These are phyloP conservation scores for Letharia columbiana DNA, from an alignment of 495 filamentous ascomycete genomes.

Conservation along the genomic window DNA sequence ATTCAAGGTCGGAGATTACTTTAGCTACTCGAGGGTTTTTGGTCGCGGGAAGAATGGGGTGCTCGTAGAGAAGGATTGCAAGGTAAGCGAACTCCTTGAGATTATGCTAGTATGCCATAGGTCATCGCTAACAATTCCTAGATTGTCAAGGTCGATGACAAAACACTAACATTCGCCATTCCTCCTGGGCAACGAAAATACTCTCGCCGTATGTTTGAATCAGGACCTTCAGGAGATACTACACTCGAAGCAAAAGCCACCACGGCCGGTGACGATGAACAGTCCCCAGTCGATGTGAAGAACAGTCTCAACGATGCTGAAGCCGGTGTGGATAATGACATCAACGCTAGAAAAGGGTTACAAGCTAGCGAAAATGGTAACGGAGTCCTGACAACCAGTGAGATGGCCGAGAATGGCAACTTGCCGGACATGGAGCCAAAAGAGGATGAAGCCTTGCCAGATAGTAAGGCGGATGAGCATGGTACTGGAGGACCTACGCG, in stretches of 20 bases:
- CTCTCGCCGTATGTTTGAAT: conserved; percentile 23
- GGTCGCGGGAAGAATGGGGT: conserved; percentile 26
- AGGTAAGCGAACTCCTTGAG: conserved; percentile 28
- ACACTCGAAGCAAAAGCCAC: not conserved
- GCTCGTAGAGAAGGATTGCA: conserved; percentile 43
- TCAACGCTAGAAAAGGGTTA: not conserved
- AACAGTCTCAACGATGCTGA: not conserved
- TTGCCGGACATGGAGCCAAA: not conserved
- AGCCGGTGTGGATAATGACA: too few relatives aligned
- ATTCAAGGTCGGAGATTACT: conserved; percentile 45
- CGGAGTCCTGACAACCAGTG: not conserved
- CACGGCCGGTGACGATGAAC: not conserved
- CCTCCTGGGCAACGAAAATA: conserved; percentile 40
- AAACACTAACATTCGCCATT: conserved; percentile 36
- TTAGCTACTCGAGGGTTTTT: conserved; percentile 36
- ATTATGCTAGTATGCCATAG: not conserved
- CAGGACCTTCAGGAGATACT: not conserved
- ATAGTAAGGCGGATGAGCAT: not conserved
- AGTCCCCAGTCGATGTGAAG: not conserved
- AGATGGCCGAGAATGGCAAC: not conserved
- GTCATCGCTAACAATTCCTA: conserved; percentile 19
- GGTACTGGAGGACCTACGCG: too few relatives aligned
- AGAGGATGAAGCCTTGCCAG: not conserved
- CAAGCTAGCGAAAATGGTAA: not conserved
- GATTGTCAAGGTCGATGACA: conserved; percentile 34